Percentiles rank a stretch among this genome's conserved stretches.
These are phyloP conservation scores for Metschnikowia kunwiensis DNA, from an alignment of 805 yeast species.

Conservation along the genomic window DNA sequence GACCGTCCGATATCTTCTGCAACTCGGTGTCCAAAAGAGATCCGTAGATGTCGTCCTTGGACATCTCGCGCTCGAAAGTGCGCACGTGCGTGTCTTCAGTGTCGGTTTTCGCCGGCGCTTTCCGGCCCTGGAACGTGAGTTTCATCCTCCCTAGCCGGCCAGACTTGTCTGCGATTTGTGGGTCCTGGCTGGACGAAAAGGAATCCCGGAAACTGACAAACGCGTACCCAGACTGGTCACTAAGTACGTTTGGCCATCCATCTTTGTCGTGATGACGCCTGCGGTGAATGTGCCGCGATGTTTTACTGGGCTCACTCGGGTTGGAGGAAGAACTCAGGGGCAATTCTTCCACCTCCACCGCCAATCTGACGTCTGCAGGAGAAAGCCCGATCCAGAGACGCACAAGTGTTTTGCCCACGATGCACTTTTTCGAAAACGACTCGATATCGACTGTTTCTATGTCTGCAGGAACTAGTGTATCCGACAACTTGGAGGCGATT, in stretches of 20 bases:
- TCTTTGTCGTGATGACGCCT: conserved; percentile 6
- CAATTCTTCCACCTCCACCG: neutral
- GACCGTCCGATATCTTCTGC: conserved; percentile 7
- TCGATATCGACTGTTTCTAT: conserved; percentile 43
- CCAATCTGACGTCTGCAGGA: conserved; percentile 3
- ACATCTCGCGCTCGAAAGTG: neutral
- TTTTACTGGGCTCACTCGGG: neutral
- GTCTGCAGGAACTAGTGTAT: conserved; percentile 33
- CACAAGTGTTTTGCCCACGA: conserved; percentile 33
- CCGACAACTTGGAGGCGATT: conserved; percentile 34
- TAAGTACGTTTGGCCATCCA: neutral
- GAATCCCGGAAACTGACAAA: conserved; percentile 37
- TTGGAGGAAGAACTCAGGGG: conserved; percentile 2
- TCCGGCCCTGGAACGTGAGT: conserved; percentile 30
- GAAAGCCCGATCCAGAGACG: conserved; percentile 32
- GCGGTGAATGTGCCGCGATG: conserved; percentile 11
- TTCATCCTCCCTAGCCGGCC: conserved; percentile 37
- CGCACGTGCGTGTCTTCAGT: neutral
- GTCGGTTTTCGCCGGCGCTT: conserved; percentile 4
- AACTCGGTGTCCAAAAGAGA: conserved; percentile 13
- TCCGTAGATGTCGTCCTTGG: neutral
- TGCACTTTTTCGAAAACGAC: conserved; percentile 26
- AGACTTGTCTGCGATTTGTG: conserved; percentile 23
- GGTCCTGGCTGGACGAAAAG: conserved; percentile 18
- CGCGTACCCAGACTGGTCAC: conserved; percentile 18